Percentiles rank a stretch among this genome's conserved stretches.
These are phyloP conservation scores for Haplosporangium gracile DNA, from an alignment of 192 early-diverging fungal genomes.

Conservation along the genomic window DNA sequence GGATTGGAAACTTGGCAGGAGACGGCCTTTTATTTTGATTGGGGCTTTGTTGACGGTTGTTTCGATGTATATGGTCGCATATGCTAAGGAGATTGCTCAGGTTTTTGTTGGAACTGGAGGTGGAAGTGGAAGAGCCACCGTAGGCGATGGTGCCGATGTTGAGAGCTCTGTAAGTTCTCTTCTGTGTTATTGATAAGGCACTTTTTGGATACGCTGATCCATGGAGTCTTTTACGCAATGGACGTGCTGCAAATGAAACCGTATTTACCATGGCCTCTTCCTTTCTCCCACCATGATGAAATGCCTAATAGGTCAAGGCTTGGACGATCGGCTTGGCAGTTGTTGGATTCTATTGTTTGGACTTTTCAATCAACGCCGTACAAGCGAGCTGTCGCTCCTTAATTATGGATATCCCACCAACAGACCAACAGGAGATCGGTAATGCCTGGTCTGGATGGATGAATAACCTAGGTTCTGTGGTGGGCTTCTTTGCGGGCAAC, in stretches of 20 bases:
- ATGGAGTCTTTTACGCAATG: no score
- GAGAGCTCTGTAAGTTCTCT: background rate
- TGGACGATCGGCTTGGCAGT: slow-evolving; percentile 81
- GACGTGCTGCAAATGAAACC: no score
- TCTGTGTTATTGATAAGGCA: background rate
- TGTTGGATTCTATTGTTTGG: slow-evolving; percentile 87
- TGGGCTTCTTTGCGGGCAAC: slow-evolving; percentile 90
- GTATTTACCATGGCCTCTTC: no score
- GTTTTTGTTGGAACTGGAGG: slow-evolving; percentile 17
- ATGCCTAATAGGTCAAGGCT: slow-evolving; percentile 37
- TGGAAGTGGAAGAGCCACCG: background rate
- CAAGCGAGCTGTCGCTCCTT: slow-evolving; percentile 87
- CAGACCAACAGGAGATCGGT: slow-evolving; percentile 83
- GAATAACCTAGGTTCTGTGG: slow-evolving; percentile 84
- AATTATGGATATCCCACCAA: slow-evolving; percentile 86
- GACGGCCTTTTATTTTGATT: slow-evolving; percentile 87
- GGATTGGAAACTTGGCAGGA: slow-evolving; percentile 78
- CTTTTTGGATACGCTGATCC: background rate
- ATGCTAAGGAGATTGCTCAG: slow-evolving; percentile 74
- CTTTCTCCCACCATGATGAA: background rate
- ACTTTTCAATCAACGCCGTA: slow-evolving; percentile 94
- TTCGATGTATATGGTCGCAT: slow-evolving; percentile 80
- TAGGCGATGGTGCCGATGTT: background rate
- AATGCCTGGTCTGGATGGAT: slow-evolving; percentile 92
- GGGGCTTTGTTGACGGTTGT: slow-evolving; percentile 73